A percentile compares a stretch with the other conserved stretches of the same genome.
phyloP scores from a whole-genome alignment of 768 basidiomycete genomes.

The Neoboletus subvelutipes region DNA sequence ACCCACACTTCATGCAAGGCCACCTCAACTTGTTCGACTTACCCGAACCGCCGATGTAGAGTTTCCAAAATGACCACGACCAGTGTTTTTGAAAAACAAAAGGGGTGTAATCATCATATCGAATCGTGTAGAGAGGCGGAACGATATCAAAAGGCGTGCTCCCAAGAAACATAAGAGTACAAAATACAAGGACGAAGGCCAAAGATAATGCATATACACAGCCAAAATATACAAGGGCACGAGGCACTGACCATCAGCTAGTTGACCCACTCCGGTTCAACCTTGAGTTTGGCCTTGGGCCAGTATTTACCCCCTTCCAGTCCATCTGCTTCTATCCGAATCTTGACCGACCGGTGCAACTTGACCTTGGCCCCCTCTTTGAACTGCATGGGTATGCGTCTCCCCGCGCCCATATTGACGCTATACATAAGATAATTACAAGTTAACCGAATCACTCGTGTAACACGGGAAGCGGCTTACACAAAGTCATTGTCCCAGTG shows the following conservation, averaged over 20 bases:
- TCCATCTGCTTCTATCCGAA: constrained; percentile 51
- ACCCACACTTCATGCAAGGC: not conserved
- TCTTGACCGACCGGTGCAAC: constrained; percentile 47
- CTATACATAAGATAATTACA: constrained; percentile 1
- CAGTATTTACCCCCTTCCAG: constrained; percentile 35
- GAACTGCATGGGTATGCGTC: constrained; percentile 41
- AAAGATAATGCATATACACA: not conserved
- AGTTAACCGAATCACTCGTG: not conserved
- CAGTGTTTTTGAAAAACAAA: not conserved
- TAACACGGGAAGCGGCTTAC: constrained; percentile 11
- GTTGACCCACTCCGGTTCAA: constrained; percentile 42
- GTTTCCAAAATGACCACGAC: not conserved
- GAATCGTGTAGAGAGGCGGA: too few species aligned
- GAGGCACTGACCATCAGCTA: constrained; percentile 20
- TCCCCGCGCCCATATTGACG: constrained; percentile 41
- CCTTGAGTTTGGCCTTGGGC: constrained; percentile 40
- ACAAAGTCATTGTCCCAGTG: constrained; percentile 12
- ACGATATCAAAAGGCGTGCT: not conserved
- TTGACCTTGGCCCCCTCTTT: constrained; percentile 40
- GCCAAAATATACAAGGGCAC: not conserved
- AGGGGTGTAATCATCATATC: not conserved
- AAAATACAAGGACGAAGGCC: not conserved
- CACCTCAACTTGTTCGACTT: not conserved
- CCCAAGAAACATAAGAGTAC: not conserved
- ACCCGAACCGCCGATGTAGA: not conserved